Percentiles rank a stretch among this genome's conserved stretches.
phyloP scores from a whole-genome alignment of 1,284 basidiomycete species.

The Volvariella surrecta region DNA sequence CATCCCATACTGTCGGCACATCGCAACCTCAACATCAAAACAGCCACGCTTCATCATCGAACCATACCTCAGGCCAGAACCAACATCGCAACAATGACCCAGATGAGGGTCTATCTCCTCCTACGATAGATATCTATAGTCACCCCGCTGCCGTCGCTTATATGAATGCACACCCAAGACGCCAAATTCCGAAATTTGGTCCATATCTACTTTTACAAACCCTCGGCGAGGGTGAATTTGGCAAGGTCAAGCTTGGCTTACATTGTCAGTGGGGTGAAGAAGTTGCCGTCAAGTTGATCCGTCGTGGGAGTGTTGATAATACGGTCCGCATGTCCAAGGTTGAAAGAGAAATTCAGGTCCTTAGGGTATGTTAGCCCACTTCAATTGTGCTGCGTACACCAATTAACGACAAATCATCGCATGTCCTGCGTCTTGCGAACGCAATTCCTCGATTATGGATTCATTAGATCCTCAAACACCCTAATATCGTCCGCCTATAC shows the following conservation, averaged over 20 bases:
- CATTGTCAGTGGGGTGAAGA: slow-evolving; percentile 95
- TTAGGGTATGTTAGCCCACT: slow-evolving; percentile 56
- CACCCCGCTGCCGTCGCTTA: slow-evolving; percentile 87
- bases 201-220: slow-evolving; percentile 94
- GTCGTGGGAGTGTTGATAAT: slow-evolving; percentile 87
- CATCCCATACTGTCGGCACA: slow-evolving; percentile 31
- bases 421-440: slow-evolving; percentile 6
- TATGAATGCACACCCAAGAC: slow-evolving; percentile 73
- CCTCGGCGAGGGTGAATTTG: slow-evolving; percentile 97
- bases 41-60: slow-evolving; percentile 2
- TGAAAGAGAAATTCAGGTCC: slow-evolving; percentile 94
- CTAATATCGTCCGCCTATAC: slow-evolving; percentile 97
- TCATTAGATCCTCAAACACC: slow-evolving; percentile 85
- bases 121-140: slow-evolving; percentile 65
- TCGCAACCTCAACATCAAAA: slow-evolving; percentile 16
- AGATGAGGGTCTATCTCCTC: slow-evolving; percentile 21
- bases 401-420: no score
- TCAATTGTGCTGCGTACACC: neutral
- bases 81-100: slow-evolving; percentile 11
- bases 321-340: slow-evolving; percentile 90
- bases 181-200: slow-evolving; percentile 88
- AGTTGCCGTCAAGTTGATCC: slow-evolving; percentile 98
- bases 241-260: slow-evolving; percentile 97
- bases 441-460: slow-evolving; percentile 7
- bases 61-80: slow-evolving; percentile 12